phyloP scores from a whole-genome alignment of 192 early-diverging fungal species.

The Coemansia biformis region DNA sequence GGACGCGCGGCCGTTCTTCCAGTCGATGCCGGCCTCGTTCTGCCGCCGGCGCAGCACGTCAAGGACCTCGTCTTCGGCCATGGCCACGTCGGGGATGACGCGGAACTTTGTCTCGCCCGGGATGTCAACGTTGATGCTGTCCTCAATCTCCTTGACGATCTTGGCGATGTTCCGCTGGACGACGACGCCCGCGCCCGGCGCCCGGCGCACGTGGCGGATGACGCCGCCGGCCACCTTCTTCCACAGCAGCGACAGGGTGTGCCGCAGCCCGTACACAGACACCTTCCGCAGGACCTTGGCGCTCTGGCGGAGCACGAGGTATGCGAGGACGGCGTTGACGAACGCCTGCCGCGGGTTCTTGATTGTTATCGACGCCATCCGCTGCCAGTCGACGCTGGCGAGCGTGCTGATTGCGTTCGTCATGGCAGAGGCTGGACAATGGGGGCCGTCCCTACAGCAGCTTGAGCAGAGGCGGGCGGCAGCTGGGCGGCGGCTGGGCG shows the following conservation, averaged over 20 bases:
- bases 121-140: conserved; percentile 62
- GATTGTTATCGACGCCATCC: conserved; percentile 25
- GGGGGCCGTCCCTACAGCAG: too few species aligned
- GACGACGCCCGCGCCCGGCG: conserved; percentile 54
- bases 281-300: conserved; percentile 20
- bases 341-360: conserved; percentile 43
- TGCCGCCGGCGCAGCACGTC: conserved; percentile 58
- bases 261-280: conserved; percentile 34
- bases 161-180: conserved; percentile 76
- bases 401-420: conserved; percentile 43
- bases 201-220: conserved; percentile 32
- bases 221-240: conserved; percentile 19
- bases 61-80: conserved; percentile 58
- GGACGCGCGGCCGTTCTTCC: conserved; percentile 80
- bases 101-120: conserved; percentile 61
- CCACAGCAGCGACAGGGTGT: conserved; percentile 25
- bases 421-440: too few species aligned
- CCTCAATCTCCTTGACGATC: conserved; percentile 72
- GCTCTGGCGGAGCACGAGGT: conserved; percentile 36
- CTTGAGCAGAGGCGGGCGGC: too few species aligned
- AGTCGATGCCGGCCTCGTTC: conserved; percentile 62
- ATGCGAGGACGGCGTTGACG: conserved; percentile 34
- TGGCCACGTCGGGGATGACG: conserved; percentile 60
- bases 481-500: too few species aligned
- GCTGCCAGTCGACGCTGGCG: conserved; percentile 40